A percentile compares a stretch with the other conserved stretches of the same genome.
Evolutionary conservation across 2,329 filamentous ascomycete genomes (phyloP).

Genomic region (Cladophialophora chaetospira): DNA sequence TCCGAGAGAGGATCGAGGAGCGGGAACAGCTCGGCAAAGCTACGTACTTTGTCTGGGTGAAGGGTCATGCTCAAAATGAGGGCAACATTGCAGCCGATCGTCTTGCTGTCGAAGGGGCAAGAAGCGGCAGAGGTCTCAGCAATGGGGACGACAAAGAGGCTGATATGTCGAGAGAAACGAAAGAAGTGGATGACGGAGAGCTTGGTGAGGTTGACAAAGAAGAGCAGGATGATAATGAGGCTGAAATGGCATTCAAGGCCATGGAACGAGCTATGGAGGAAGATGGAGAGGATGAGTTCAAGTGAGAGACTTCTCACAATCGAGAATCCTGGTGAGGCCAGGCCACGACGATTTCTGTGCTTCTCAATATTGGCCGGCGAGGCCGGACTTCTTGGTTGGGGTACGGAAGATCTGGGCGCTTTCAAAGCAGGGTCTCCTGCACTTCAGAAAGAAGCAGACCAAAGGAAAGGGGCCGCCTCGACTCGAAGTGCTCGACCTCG

Average conservation of each 20-base stretch:
- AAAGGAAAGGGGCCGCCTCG: too few relatives aligned
- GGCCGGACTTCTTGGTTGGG: too few relatives aligned
- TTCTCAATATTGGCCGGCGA: too few relatives aligned
- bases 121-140: slow-evolving; percentile 38
- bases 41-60: slow-evolving; percentile 84
- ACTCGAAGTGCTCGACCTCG: too few relatives aligned
- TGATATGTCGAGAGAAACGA: slow-evolving; percentile 21
- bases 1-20: slow-evolving; percentile 71
- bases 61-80: slow-evolving; percentile 72
- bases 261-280: slow-evolving; percentile 28
- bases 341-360: too few relatives aligned
- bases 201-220: not conserved
- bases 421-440: too few relatives aligned
- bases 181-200: not conserved
- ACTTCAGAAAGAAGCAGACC: too few relatives aligned
- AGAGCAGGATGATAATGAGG: slow-evolving; percentile 14
- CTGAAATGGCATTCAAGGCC: slow-evolving; percentile 15
- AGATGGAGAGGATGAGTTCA: slow-evolving; percentile 6
- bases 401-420: too few relatives aligned
- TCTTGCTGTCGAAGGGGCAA: slow-evolving; percentile 70
- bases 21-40: slow-evolving; percentile 60
- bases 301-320: not conserved
- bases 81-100: slow-evolving; percentile 82
- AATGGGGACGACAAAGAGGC: slow-evolving; percentile 35
- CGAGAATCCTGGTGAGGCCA: not conserved